Base-by-base conservation (phyloP, 805 yeast species). In the Blastobotrys attinorum region DNA sequence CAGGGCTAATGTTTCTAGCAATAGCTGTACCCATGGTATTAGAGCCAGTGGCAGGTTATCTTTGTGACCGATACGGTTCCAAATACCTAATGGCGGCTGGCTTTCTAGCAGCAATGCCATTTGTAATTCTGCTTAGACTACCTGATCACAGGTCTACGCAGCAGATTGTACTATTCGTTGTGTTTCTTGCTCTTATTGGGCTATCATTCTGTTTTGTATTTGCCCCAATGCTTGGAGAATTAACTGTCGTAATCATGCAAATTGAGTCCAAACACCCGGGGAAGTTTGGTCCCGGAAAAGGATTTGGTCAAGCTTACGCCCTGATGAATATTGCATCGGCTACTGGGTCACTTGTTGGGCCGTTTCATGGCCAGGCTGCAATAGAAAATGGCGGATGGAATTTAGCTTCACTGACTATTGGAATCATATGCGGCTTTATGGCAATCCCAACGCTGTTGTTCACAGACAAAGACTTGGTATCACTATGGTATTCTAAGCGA, bases 301-400 rank as follows among this genome's bases (percentile, higher is more conserved):
- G 62, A 5, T 48, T 46, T 31, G 65, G 61, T 11, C 61, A 60
- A 39, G 64, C 59, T 1, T 61, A 58, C 39, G 64, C 59, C 1
- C 36, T 58, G 15, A 57, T 59, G 46, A 61, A 61, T 31, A 48
- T 60, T 5, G 60, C 58, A 8, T 61, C 47, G 35, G 51, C 65
- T 4, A 39, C 59, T 6, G 65, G 65, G 4, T 36, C 51, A 3
- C 47, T 61, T 13, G 43, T 61, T 42, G 64, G 65, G 2, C 65
- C 65, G 3, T 52, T 60, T 6, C 52, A 56, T 29, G 52, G 61
- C n/a, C 63, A 62, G 2, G 54, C 54, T 8, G 49, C 55, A 10
- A 46, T 43, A 17, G 43, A 39, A 7, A 22, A 25, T 8, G 34
- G 44, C 23, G 64, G 64, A 17, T 60, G 60, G 56, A 43, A 45